Base-by-base conservation (phyloP, 805 yeast species). In the Candida golubevii region DNA sequence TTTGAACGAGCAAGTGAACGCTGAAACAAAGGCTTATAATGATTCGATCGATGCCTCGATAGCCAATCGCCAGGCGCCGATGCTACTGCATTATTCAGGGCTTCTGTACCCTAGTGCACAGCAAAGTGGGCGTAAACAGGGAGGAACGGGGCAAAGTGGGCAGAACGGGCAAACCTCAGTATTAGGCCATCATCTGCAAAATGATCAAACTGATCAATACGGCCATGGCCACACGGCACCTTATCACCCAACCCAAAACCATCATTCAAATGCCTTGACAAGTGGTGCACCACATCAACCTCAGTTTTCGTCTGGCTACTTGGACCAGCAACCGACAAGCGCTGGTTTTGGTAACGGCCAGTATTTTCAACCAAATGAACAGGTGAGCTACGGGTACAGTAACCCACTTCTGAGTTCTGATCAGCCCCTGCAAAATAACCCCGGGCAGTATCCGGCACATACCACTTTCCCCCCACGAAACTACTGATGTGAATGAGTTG, bases 21-120 rank as follows among this genome's bases (percentile, higher is more conserved):
- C 72, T 38, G 93, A 96, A 13, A 78, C 85, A 41, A 71, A 76
- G 35, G 65, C 76, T 8, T 93, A 88, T 62, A 87, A 86, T 56
- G 76, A 78, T 37, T 64, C 88, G 41, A 72, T 85, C 66, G 87
- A 84, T 54, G 71, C 23, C 15, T 34, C 46, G 36, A 50, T 51
- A 11, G 36, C 42, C 8, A 37, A 41, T 11, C 33, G 41, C 3
- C 49, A 47, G 15, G 27, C 33, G 10, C 47, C 13, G 29, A 10
- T 11, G n/a, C 11, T 6, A 12, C 40, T 27, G 28, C 3, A n/a
- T 6, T 35, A 36, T 10, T 18, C 23, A 18, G 27, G 13, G n/a
- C 32, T 35, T 11, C 53, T 49, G 15, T 44, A 44, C 28, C 23
- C 23, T 18, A 18, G 5, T 5, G 5, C 23, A 3, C 23, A 18